phyloP scores from a whole-genome alignment of 1,139 yeast species.

The Magnusiomyces fungicola region DNA sequence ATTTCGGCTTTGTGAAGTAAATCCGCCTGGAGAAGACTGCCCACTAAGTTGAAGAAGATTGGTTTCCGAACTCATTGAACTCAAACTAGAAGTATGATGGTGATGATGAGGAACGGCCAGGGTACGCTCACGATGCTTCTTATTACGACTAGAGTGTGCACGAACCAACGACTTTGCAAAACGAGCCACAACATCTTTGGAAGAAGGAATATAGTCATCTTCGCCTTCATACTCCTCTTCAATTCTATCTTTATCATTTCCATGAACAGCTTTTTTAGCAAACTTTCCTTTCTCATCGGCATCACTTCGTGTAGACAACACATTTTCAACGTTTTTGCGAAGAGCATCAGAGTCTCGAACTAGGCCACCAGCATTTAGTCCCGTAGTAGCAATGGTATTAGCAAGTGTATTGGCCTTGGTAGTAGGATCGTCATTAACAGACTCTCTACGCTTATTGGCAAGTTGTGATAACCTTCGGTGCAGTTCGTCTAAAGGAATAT shows the following conservation, averaged over 20 bases:
- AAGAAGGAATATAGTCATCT: background rate
- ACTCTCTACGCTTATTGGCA: conserved; percentile 14
- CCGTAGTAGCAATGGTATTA: background rate
- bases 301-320: background rate
- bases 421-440: background rate
- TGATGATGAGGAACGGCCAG: background rate
- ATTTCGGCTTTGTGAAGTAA: background rate
- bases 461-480: conserved; percentile 21
- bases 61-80: background rate
- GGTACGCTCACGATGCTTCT: background rate
- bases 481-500: conserved; percentile 24
- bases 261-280: background rate
- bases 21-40: conserved; percentile 8
- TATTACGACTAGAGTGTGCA: conserved; percentile 7
- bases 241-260: background rate
- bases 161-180: conserved; percentile 13
- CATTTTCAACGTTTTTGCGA: background rate
- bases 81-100: background rate
- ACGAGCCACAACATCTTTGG: conserved; percentile 5
- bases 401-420: background rate
- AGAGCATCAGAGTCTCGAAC: background rate
- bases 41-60: background rate
- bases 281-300: background rate
- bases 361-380: background rate
- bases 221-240: background rate